A percentile compares a stretch with the other conserved stretches of the same genome.
Conservation (phyloP, 768 basidiomycete genomes). For the Xanthoconium purpureum region DNA sequence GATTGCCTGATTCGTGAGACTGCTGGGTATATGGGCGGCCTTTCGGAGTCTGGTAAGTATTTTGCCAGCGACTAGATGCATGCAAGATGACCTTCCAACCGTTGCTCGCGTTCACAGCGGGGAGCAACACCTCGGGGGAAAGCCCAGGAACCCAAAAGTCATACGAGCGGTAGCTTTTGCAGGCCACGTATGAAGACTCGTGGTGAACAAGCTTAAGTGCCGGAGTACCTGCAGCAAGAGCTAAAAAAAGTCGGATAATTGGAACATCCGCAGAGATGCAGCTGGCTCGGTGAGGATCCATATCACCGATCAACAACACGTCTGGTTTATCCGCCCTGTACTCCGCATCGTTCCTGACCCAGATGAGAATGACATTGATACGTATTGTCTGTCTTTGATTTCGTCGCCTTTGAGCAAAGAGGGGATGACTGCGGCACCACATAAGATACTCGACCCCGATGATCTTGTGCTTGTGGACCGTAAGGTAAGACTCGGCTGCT, state of each 20-base stretch:
- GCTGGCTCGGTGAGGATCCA: not conserved
- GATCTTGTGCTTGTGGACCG: too few relatives aligned
- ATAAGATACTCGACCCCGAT: too few relatives aligned
- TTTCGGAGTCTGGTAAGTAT: too few relatives aligned
- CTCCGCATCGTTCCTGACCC: not conserved
- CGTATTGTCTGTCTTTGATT: not conserved
- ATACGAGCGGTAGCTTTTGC: not conserved
- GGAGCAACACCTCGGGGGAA: not conserved
- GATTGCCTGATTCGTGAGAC: too few relatives aligned
- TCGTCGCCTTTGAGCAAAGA: not conserved
- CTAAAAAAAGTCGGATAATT: not conserved
- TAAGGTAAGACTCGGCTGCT: too few relatives aligned
- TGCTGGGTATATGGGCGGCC: too few relatives aligned
- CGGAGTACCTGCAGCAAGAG: not conserved
- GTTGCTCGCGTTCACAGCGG: not conserved
- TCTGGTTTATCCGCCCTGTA: too few relatives aligned
- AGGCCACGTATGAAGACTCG: too few relatives aligned
- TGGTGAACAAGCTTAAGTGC: not conserved
- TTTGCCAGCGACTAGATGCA: too few relatives aligned
- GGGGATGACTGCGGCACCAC: too few relatives aligned
- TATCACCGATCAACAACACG: fast-evolving
- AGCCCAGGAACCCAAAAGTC: not conserved
- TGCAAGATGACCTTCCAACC: too few relatives aligned
- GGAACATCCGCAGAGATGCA: not conserved
- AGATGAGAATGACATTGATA: not conserved